Base-by-base conservation (phyloP, 257 asterid genomes). In the Penstemon barbatus region DNA sequence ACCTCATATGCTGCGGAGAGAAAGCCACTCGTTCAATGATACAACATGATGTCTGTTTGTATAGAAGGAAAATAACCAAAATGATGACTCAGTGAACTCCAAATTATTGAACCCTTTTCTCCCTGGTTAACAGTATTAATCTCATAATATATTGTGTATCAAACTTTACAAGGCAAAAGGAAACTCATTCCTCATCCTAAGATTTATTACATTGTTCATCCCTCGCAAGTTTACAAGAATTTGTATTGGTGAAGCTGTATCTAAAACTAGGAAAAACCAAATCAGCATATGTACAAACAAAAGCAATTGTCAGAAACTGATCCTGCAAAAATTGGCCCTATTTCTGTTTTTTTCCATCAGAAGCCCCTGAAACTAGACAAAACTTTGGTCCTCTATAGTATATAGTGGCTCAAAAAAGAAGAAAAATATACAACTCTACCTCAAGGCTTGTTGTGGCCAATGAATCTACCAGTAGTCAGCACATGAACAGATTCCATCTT, bases 401-500 rank as follows among this genome's bases (percentile, higher is more conserved):
- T 51, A 69, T 39, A 42, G 3, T 4, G 57, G 44, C 48, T 38
- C 77, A 39, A 57, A 72, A 46, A 56, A 6, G 41, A 13, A 0
- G 4, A 63, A 61, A 46, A 49, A 50, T 69, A 38, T 38, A 41
- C 11, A 62, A 59, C 7, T 53, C 33, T 67, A 60, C 69, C 69
- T 66, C 40, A 12, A 40, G 40, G 62, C 54, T 36, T 52, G 5
- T 59, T 13, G 12, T 5, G 45, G 36, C 25, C 6, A 5, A 9
- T 55, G 36, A 40, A 52, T 38, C 80, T 85, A 91, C 96, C 97
- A 91, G 77, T 89, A 91, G 48, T 85, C 86, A 25, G 85, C 85
- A 77, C 97, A 91, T 61, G 97, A 89, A 79, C 96, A 89, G n/a
- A 54, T 69, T 42, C 96, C 95, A n/a, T 83, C 53, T 61, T 80